Percentiles rank a stretch among this genome's conserved stretches.
phyloP scores from a whole-genome alignment of 2,329 filamentous ascomycete species.

The Dothidotthia symphoricarpi region DNA sequence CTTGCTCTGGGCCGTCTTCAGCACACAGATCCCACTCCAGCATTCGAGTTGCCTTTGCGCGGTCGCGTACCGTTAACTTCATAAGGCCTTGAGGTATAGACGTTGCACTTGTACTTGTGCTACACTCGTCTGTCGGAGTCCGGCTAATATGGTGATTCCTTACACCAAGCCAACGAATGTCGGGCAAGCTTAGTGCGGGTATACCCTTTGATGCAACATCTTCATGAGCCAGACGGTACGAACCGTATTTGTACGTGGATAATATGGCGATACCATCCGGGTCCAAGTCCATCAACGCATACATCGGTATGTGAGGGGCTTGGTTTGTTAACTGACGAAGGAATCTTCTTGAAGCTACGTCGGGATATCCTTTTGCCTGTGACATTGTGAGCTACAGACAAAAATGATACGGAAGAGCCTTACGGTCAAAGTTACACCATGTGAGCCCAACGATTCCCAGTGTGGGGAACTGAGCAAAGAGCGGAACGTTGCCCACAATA shows the following conservation, averaged over 20 bases:
- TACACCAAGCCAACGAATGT: conserved; percentile 66
- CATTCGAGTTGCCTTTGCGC: conserved; percentile 56
- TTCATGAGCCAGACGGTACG: conserved; percentile 62
- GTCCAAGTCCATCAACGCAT: conserved; percentile 70
- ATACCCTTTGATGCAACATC: conserved; percentile 42
- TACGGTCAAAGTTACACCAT: conserved; percentile 70
- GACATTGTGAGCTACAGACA: conserved; percentile 7
- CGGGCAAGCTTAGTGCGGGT: conserved; percentile 43
- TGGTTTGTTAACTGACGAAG: conserved; percentile 49
- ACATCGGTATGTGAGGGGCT: conserved; percentile 50
- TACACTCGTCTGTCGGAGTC: conserved; percentile 13
- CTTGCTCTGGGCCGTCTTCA: conserved; percentile 35
- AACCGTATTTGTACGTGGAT: conserved; percentile 70
- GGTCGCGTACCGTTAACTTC: conserved; percentile 56
- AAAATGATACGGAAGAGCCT: conserved; percentile 6
- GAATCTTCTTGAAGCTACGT: conserved; percentile 67
- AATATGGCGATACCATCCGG: conserved; percentile 74
- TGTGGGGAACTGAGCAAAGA: conserved; percentile 60
- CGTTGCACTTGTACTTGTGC: conserved; percentile 8
- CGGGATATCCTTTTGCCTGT: conserved; percentile 80
- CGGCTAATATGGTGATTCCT: conserved; percentile 34
- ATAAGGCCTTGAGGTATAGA: conserved; percentile 46
- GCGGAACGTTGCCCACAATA: conserved; percentile 67
- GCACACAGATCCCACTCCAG: conserved; percentile 47
- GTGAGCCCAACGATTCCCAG: conserved; percentile 52